Evolutionary conservation across 345 rosid species (phyloP).

Genomic region (Excoecaria agallocha): DNA sequence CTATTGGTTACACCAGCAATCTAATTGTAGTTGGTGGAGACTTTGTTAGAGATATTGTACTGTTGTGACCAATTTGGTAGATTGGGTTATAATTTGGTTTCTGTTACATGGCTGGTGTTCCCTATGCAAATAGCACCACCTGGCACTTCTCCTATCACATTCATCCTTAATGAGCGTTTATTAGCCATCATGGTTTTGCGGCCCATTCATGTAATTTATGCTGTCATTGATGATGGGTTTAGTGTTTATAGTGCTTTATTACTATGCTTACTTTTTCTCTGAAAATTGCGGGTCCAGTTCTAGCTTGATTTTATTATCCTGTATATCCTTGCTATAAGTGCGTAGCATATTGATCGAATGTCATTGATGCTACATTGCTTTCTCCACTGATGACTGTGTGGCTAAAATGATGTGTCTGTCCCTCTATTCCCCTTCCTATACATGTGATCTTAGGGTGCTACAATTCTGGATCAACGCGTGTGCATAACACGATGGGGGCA

Average conservation of each 20-base stretch:
- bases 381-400: neutral
- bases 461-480: slow-evolving; percentile 65
- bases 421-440: neutral
- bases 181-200: neutral
- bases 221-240: neutral
- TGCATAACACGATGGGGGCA: slow-evolving; percentile 82
- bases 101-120: neutral
- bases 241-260: neutral
- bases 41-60: neutral
- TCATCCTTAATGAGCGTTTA: neutral
- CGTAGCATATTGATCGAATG: neutral
- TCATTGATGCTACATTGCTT: neutral
- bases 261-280: neutral
- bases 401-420: neutral
- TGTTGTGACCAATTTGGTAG: neutral
- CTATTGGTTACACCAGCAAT: neutral
- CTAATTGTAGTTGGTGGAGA: neutral
- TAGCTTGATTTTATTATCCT: neutral
- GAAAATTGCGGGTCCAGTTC: slow-evolving; percentile 4
- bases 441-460: slow-evolving; percentile 57
- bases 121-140: neutral
- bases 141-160: neutral
- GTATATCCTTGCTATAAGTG: neutral
- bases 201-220: neutral
- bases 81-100: neutral